A percentile compares a stretch with the other conserved stretches of the same genome.
Conservation (phyloP, 202 grass and related monocot genomes). For the Miscanthus sacchariflorus region DNA sequence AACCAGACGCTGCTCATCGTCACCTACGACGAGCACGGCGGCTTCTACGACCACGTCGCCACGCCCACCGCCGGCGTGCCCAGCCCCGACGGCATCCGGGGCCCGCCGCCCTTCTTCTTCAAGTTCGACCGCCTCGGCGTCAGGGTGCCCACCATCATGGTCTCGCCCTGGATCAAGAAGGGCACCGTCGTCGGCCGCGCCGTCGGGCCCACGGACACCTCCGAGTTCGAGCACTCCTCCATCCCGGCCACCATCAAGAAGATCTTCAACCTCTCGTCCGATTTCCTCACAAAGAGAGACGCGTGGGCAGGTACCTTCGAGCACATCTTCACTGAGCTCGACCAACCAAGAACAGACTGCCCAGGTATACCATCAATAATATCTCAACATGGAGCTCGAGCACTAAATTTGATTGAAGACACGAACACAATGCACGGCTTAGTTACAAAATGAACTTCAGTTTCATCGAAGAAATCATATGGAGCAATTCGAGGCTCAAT, state of each 20-base stretch:
- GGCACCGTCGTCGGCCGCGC: conserved; percentile 65
- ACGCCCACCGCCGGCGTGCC: conserved; percentile 82
- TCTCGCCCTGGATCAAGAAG: conserved; percentile 94
- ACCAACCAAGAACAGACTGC: conserved; percentile 79
- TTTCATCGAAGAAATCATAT: too few relatives aligned
- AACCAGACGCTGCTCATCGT: conserved; percentile 77
- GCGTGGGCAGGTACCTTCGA: conserved; percentile 96
- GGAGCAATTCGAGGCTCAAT: too few relatives aligned
- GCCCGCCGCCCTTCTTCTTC: conserved; percentile 76
- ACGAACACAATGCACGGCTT: not conserved
- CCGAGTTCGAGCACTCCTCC: conserved; percentile 92
- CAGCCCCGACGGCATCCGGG: conserved; percentile 74
- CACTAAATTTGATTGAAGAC: not conserved
- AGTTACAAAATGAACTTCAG: not conserved
- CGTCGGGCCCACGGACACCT: conserved; percentile 59
- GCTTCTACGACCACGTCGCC: conserved; percentile 90
- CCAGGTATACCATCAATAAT: conserved; percentile 50
- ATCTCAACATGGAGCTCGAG: not conserved
- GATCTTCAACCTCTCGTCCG: conserved; percentile 79
- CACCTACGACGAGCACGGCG: conserved; percentile 99
- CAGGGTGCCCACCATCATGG: conserved; percentile 79
- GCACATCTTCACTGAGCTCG: conserved; percentile 60
- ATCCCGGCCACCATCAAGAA: conserved; percentile 92
- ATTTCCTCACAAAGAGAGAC: conserved; percentile 87
- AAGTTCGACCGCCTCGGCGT: conserved; percentile 92